Base-by-base conservation (phyloP, 306 rosid genomes). In the Cucurbita pepo region DNA sequence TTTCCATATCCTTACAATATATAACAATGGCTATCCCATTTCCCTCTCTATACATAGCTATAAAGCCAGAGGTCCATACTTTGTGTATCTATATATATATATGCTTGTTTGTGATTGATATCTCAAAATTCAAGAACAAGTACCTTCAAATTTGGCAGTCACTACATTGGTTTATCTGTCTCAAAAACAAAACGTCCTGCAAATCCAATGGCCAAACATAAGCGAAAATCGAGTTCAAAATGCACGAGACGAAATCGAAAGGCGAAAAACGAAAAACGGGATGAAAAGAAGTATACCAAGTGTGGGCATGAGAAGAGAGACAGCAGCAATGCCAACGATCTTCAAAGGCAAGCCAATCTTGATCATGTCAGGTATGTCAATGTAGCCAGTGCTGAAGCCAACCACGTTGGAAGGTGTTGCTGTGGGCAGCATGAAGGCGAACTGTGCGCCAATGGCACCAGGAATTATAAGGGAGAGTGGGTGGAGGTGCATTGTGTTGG, bases 391-490 rank as follows among this genome's bases (percentile, higher is more conserved):
- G 64, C 88, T 58, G 72, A 93, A 93, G 0, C 94, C 97, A 13
- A 90, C 96, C 1, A 88, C 79, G 56, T 93, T 93, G 0, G 98
- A 88, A 13, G 98, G 96, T 3, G 97, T 88, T 10, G 91, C 80
- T 7, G 96, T 88, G 3, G 97, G 98, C 16, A 93, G 86, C 83
- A 87, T 77, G 86, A 70, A 88, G 2, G 98, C 82, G 76, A 93
- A 88, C 72, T 90, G 96, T 0, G 97, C 83, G 7, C 96, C 84
- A 21, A 93, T 82, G 61, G 96, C 91, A 30, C 98, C 96, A 0
- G 98, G 98, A 6, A 93, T 65, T 93, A 93, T 82, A 4, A 90
- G 90, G 37, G 88, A 84, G 37, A 93, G 90, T 0, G 98, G 98
- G 51, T 93, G 89, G 19, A 93, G 79, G 34, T 77, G 85, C 90